Evolutionary conservation across 2,329 filamentous ascomycete genomes (phyloP).

Genomic region (Epichloe elymi): DNA sequence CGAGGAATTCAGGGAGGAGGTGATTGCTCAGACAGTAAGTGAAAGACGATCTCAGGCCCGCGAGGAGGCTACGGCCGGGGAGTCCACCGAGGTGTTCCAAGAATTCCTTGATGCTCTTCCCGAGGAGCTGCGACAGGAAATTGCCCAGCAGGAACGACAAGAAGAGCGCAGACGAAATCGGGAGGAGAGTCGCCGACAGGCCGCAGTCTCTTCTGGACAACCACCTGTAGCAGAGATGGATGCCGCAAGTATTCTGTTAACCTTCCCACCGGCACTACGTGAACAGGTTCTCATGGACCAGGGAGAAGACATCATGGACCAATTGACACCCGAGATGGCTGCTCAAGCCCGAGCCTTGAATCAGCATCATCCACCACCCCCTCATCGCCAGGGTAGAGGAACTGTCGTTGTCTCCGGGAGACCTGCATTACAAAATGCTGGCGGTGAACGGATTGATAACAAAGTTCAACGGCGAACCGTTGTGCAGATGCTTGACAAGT

Average conservation of each 20-base stretch:
- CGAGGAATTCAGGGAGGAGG: slow-evolving; percentile 90
- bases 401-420: slow-evolving; percentile 15
- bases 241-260: slow-evolving; percentile 80
- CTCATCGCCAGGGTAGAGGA: slow-evolving; percentile 17
- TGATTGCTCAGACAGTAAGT: slow-evolving; percentile 81
- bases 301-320: slow-evolving; percentile 73
- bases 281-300: slow-evolving; percentile 85
- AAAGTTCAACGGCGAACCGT: slow-evolving; percentile 68
- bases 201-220: slow-evolving; percentile 41
- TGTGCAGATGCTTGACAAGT: slow-evolving; percentile 93
- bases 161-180: slow-evolving; percentile 81
- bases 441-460: slow-evolving; percentile 32
- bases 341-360: slow-evolving; percentile 67
- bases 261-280: slow-evolving; percentile 71
- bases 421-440: slow-evolving; percentile 10
- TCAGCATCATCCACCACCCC: slow-evolving; percentile 23
- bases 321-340: slow-evolving; percentile 73
- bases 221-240: slow-evolving; percentile 60
- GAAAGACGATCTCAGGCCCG: slow-evolving; percentile 68
- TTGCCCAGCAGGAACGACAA: slow-evolving; percentile 78
- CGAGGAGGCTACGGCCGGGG: slow-evolving; percentile 53
- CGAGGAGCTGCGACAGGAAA: slow-evolving; percentile 76
- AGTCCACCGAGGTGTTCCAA: slow-evolving; percentile 73
- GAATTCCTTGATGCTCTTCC: slow-evolving; percentile 92
- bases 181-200: slow-evolving; percentile 62